Base-by-base conservation (phyloP, 331 rosid species). In the Arachis monticola region DNA sequence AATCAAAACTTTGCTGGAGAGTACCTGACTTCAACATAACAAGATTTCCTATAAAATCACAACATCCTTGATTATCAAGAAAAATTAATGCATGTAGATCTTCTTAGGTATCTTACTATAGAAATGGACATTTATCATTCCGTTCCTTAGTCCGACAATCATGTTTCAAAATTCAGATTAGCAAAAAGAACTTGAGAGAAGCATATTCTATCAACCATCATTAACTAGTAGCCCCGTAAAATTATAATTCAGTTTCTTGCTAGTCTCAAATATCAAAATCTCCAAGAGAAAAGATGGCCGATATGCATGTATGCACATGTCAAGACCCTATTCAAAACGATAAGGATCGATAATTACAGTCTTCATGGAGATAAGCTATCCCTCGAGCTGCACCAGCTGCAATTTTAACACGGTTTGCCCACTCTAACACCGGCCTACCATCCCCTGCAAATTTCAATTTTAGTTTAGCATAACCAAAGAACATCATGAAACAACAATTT, bases 301-400 rank as follows among this genome's bases (percentile, higher is more conserved):
- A 55, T 63, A 70, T 77, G 68, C 46, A 46, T 79, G 56, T 65
- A 40, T 47, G 69, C 30, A 10, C 22, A 38, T 57, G n/a, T 38
- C 66, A 67, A 8, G 76, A 61, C 66, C 40, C 58, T 38, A 62
- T 56, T 45, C 3, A 58, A 67, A 53, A 57, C 30, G 55, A 67
- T 32, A 69, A 72, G 82, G 71, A 68, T 58, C 67, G 75, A 42
- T 44, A 77, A 72, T 85, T 90, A 94, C 99, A 94, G 80, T 92
- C 99, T 83, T 94, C 99, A 78, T 94, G 97, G 72, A 94, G 99
- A 84, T 94, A 94, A 6, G 96, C 90, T 11, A 94, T 79, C 81
- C 99, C 99, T 62, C 96, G 96, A 74, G 97, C 96, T 75, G 99
- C 90, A 70, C 99, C 97, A 68, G 89, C 90, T 61, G 97, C 99